phyloP scores from a whole-genome alignment of 768 basidiomycete species.

The Galerina marginata region DNA sequence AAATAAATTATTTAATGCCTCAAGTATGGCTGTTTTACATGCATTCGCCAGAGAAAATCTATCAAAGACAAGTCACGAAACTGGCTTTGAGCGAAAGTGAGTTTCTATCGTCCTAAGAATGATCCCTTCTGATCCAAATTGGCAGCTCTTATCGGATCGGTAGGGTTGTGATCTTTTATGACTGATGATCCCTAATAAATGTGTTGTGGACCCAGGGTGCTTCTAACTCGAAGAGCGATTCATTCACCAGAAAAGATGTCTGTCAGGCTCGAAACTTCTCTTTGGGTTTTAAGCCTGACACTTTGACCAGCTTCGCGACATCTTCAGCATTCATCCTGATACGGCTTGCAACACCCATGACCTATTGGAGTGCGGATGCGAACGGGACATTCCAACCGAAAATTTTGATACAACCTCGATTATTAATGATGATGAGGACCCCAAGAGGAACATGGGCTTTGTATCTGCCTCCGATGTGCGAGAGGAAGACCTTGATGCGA shows the following conservation, averaged over 20 bases:
- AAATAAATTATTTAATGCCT: slow-evolving; percentile 12
- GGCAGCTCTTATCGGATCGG: slow-evolving; percentile 75
- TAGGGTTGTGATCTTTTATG: slow-evolving; percentile 29
- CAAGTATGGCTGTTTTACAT: not conserved
- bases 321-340: slow-evolving; percentile 84
- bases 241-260: slow-evolving; percentile 88
- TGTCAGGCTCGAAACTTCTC: slow-evolving; percentile 25
- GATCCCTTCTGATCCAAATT: not conserved
- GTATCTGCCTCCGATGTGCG: slow-evolving; percentile 69
- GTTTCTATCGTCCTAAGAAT: slow-evolving; percentile 26
- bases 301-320: slow-evolving; percentile 75
- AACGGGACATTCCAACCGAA: slow-evolving; percentile 22
- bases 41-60: slow-evolving; percentile 75
- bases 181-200: slow-evolving; percentile 1
- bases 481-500: slow-evolving; percentile 44
- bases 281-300: not conserved
- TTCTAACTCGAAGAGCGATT: slow-evolving; percentile 71
- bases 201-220: slow-evolving; percentile 31
- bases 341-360: slow-evolving; percentile 94
- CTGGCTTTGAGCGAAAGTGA: slow-evolving; percentile 86
- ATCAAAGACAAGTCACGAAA: slow-evolving; percentile 93
- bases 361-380: slow-evolving; percentile 81
- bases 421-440: not conserved
- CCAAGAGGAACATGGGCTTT: slow-evolving; percentile 54
- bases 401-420: not conserved